Conservation (phyloP, 768 basidiomycete species). For the Chiua virens region DNA sequence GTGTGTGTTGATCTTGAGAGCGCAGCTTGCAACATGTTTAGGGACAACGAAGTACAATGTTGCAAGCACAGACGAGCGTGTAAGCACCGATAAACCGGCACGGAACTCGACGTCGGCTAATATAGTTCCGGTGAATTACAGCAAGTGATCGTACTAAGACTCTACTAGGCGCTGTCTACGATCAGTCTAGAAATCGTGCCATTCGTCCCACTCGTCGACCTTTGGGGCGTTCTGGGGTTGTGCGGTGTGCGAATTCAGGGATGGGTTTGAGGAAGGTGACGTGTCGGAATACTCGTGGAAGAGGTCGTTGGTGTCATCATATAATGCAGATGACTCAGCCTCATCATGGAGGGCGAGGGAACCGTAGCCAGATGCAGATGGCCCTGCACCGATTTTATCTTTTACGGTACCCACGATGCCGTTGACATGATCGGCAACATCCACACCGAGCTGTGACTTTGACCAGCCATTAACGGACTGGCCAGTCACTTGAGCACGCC, state of each 20-base stretch:
- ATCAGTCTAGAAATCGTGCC: constrained; percentile 70
- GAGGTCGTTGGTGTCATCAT: constrained; percentile 66
- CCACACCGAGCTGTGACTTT: constrained; percentile 75
- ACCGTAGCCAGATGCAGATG: constrained; percentile 52
- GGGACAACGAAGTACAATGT: background rate
- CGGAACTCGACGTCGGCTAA: constrained; percentile 23
- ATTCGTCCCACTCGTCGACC: constrained; percentile 71
- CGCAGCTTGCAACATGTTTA: constrained; percentile 21
- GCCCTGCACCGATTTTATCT: constrained; percentile 56
- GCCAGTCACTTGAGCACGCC: constrained; percentile 60
- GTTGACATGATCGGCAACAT: constrained; percentile 77
- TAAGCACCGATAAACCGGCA: constrained; percentile 7
- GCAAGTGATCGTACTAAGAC: background rate
- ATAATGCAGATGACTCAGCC: constrained; percentile 60
- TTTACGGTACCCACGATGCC: constrained; percentile 65
- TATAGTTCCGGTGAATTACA: constrained; percentile 6
- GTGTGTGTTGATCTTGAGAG: constrained; percentile 13
- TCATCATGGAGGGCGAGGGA: constrained; percentile 46
- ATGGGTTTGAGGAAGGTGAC: constrained; percentile 14
- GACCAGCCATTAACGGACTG: constrained; percentile 75
- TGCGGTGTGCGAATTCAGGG: constrained; percentile 3
- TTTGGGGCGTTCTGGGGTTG: constrained; percentile 17
- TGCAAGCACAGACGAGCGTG: too few species aligned
- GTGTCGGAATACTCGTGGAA: constrained; percentile 39
- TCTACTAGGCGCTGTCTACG: background rate